phyloP scores from a whole-genome alignment of 2,329 filamentous ascomycete genomes.

The Colletotrichum caudatum region DNA sequence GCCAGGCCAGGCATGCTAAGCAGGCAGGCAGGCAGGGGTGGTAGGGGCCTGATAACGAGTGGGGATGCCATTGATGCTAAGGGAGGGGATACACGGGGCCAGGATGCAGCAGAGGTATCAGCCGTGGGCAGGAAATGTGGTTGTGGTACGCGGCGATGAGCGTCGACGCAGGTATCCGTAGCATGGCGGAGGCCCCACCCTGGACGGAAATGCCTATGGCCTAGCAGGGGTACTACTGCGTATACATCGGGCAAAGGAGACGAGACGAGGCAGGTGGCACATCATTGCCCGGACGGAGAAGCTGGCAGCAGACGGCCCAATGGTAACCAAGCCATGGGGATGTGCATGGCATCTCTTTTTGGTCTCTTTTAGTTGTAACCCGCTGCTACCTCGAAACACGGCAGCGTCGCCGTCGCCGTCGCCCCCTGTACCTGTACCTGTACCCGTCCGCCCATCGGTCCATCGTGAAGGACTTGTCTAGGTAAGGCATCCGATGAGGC shows the following conservation, averaged over 20 bases:
- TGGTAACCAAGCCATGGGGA: slow-evolving; percentile 13
- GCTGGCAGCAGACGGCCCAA: slow-evolving; percentile 2
- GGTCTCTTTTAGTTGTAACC: background rate
- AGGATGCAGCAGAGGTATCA: background rate
- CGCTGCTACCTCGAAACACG: background rate
- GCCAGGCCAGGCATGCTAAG: slow-evolving; percentile 4
- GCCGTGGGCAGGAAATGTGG: background rate
- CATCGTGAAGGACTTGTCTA: background rate
- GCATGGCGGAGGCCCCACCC: slow-evolving; percentile 13
- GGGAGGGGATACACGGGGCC: background rate
- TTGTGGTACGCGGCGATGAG: slow-evolving; percentile 3
- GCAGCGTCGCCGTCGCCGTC: background rate
- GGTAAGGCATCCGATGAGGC: background rate
- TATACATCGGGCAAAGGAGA: slow-evolving; percentile 23
- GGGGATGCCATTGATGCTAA: slow-evolving; percentile 5
- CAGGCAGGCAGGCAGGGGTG: slow-evolving; percentile 9
- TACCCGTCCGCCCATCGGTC: background rate
- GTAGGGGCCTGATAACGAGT: slow-evolving; percentile 1
- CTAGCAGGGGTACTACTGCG: too few relatives aligned
- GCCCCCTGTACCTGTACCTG: background rate
- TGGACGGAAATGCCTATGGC: slow-evolving; percentile 29
- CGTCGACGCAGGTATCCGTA: slow-evolving; percentile 12
- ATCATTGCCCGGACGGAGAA: slow-evolving; percentile 23
- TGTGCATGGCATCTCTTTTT: slow-evolving; percentile 16
- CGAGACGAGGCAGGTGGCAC: slow-evolving; percentile 31